Conservation (phyloP, 2,329 filamentous ascomycete genomes). For the Mycosphaerella arachidis region DNA sequence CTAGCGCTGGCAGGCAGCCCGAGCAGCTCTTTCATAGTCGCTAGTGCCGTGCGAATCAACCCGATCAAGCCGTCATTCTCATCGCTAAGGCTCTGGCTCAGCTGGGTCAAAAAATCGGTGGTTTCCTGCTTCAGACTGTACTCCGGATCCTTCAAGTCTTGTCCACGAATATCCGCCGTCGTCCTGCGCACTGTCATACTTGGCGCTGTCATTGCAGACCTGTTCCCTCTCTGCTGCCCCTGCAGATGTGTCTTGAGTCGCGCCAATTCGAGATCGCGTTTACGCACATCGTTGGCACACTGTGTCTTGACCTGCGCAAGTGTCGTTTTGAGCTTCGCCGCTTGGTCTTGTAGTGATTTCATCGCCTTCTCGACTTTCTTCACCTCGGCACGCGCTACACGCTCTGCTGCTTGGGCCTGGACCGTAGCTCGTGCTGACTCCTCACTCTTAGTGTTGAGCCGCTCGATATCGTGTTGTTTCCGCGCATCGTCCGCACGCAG, state of each 20-base stretch:
- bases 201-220: constrained; percentile 42
- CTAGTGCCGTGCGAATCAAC: constrained; percentile 66
- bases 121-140: constrained; percentile 80
- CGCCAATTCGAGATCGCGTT: constrained; percentile 84
- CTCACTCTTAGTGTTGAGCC: constrained; percentile 25
- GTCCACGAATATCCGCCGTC: constrained; percentile 42
- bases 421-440: constrained; percentile 64
- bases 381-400: constrained; percentile 76
- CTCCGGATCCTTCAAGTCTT: constrained; percentile 49
- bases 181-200: constrained; percentile 48
- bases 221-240: constrained; percentile 54
- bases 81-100: constrained; percentile 78
- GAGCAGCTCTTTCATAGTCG: constrained; percentile 63
- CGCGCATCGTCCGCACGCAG: constrained; percentile 71
- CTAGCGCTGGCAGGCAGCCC: constrained; percentile 44
- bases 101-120: constrained; percentile 80
- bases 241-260: constrained; percentile 80
- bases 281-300: constrained; percentile 85
- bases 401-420: constrained; percentile 70
- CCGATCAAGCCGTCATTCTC: constrained; percentile 82
- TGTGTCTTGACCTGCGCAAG: constrained; percentile 79
- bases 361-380: constrained; percentile 72
- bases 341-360: constrained; percentile 73
- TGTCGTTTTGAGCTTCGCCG: constrained; percentile 70
- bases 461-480: constrained; percentile 44